Evolutionary conservation across 1,284 basidiomycete species (phyloP), one percentile per base, ranked within the genome.

Genomic region (Blastosporella zonata): DNA sequence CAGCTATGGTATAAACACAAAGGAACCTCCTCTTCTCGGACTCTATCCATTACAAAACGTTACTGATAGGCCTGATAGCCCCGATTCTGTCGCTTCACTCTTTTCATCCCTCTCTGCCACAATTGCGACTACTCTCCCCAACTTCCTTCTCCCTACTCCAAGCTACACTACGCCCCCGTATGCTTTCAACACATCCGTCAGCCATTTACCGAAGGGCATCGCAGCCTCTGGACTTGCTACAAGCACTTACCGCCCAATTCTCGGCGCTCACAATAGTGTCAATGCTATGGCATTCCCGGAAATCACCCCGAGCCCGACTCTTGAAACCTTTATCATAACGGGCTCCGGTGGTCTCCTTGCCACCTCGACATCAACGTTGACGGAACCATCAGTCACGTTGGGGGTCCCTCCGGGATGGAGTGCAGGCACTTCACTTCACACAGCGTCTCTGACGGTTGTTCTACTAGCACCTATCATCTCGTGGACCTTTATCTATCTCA

Each of bases 11-110:
- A 88, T 90, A 54, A 75, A 86, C 58, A 64, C 66, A 29, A 81
- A 82, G 55, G 87, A 90, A 62, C 71, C 84, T 4, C 87, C 87
- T 9, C 72, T 85, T 67, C 79, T 90, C 50, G 88, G 88, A 18
- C 65, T 90, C 34, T 90, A 88, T 60, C 67, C 82, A 20, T 67
- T 84, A 35, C 61, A 62, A 27, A 81, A 81, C 57, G 60, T 67
- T 21, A 76, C 75, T 2, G 60, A 67, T 15, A 57, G 65, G 5
- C 62, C 69, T 17, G 66, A 78, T 50, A 64, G 77, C 2, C 58
- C 72, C 2, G 61, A 68, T 31, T 55, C 62, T 10, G 66, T 90
- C 8, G 68, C 73, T 2, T 74, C 81, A 7, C 77, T 79, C 61
- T 68, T 89, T 43, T 79, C 82, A 1, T 77, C 79, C 7, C 69